Base-by-base conservation (phyloP, 352 stramenopile genomes). In the Phytophthora europaea region DNA sequence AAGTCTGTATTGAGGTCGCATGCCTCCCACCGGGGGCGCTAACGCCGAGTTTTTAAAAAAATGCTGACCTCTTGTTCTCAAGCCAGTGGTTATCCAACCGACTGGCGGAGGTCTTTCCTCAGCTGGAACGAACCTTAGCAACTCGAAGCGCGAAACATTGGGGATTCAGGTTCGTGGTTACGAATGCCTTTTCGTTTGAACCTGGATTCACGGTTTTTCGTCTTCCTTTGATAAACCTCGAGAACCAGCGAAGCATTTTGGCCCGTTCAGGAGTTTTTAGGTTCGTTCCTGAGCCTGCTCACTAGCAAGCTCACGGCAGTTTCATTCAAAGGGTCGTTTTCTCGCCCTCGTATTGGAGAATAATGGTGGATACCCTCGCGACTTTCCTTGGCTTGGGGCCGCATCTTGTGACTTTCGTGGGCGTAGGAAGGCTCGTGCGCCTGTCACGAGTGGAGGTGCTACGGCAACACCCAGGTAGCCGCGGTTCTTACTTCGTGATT, bases 241-340 rank as follows among this genome's bases (percentile, higher is more conserved):
- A 0, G 43, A 65, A 65, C 28, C 3, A n/a, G 61, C 13, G 61
- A 61, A 68, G 22, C 28, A 1, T 8, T 57, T 65, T 57, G 45
- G 16, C 4, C 33, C 57, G 59, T 65, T 65, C 58, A 57, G 56
- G n/a, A n/a, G 36, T 53, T 63, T 40, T 62, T 6, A 60, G 38
- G 10, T 47, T 47, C 38, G 5, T 48, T 48, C 15, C 3, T 3
- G 23, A 60, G 6, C 18, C 28, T 31, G 28, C 28, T 31, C 28
- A 31, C 28, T 31, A 22, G 16, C 43, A 50, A 50, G 18, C 23
- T 23, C 43, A 23, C 4, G 43, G 16, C 43, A n/a, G 43, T 31
- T 50, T 50, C 43, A 50, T 22, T 9, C 43, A n/a, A 50, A 57
- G n/a, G 43, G 20, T 50, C 47, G 13, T 18, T 22, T 57, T 57